Base-by-base conservation (phyloP, 768 basidiomycete genomes). In the Leccinum pellstonianum region DNA sequence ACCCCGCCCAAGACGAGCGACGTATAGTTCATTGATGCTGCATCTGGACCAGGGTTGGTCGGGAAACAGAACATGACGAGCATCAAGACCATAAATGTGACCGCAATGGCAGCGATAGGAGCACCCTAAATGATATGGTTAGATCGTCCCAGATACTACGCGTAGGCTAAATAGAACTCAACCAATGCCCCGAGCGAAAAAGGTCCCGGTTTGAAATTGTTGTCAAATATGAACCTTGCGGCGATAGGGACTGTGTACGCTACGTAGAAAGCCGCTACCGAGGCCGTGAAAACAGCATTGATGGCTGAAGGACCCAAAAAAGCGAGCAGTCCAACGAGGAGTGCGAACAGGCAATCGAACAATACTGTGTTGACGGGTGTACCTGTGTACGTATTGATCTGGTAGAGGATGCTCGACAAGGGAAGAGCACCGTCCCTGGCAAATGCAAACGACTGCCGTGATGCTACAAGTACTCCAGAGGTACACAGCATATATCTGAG, bases 41-140 rank as follows among this genome's bases (percentile, higher is more conserved):
- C 74, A 17, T 69, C 67, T 0, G 85, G 76, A 5, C 68, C 64
- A 1, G 81, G 81, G n/a, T 76, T 77, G 12, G 79, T 68, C 12
- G 86, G 88, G 79, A 89, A 90, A 61, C 82, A 74, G 65, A 87
- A 81, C 1, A 88, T 1, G 29, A 31, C 78, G 51, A 77, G 73
- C 79, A 86, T 83, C 67, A 90, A 83, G 1, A 67, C 15, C 90
- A 91, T 91, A 74, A 83, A 90, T 0, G 72, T 58, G 3, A 88
- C 80, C 2, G 86, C 79, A 10, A 82, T 76, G 7, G 77, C 55
- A 0, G 83, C 82, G 15, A 86, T 73, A 0, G 85, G 82, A 15
- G 73, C 62, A 57, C 87, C 83, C 84, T 86, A 9, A 19, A 25
- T n/a, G 7, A 9, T 9, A 17, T 52, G 17, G 25, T 15, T 12